phyloP scores from a whole-genome alignment of 495 filamentous ascomycete genomes.

The Saxispiralis lemnorum region DNA sequence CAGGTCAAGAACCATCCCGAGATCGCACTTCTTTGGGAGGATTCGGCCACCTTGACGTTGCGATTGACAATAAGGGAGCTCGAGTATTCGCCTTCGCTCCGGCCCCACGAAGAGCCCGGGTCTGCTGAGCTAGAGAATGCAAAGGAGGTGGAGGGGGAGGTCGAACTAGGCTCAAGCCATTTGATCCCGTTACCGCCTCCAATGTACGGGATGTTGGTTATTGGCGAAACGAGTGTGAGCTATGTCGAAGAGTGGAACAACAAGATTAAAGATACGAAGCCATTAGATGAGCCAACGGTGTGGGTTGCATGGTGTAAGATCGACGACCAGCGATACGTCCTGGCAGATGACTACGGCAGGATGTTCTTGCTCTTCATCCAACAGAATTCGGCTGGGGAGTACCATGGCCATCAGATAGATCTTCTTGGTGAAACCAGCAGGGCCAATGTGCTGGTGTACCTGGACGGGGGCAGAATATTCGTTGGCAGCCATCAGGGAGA shows the following conservation, averaged over 20 bases:
- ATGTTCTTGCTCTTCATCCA: slow-evolving; percentile 65
- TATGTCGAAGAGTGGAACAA: slow-evolving; percentile 62
- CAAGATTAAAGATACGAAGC: slow-evolving; percentile 37
- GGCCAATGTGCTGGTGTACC: slow-evolving; percentile 59
- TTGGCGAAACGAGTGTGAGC: slow-evolving; percentile 67
- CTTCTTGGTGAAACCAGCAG: slow-evolving; percentile 53
- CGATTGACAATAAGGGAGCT: slow-evolving; percentile 43
- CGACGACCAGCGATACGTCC: slow-evolving; percentile 58
- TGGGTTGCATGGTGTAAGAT: slow-evolving; percentile 81
- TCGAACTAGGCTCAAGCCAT: slow-evolving; percentile 58
- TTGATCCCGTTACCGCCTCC: slow-evolving; percentile 66
- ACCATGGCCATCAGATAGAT: slow-evolving; percentile 49
- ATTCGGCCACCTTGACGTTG: slow-evolving; percentile 39
- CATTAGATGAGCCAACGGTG: slow-evolving; percentile 53
- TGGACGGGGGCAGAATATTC: slow-evolving; percentile 58
- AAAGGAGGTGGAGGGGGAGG: slow-evolving; percentile 34
- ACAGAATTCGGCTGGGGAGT: slow-evolving; percentile 41
- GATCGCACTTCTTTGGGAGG: slow-evolving; percentile 70
- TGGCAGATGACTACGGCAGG: slow-evolving; percentile 78
- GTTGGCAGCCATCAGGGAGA: slow-evolving; percentile 86
- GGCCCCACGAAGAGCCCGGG: slow-evolving; percentile 28
- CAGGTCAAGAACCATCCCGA: slow-evolving; percentile 40
- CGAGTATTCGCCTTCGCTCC: slow-evolving; percentile 28
- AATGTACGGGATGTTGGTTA: slow-evolving; percentile 42
- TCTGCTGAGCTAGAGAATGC: slow-evolving; percentile 36